These are phyloP conservation scores for Cytospora piceae DNA, from an alignment of 2,329 filamentous ascomycete genomes.

Conservation along the genomic window DNA sequence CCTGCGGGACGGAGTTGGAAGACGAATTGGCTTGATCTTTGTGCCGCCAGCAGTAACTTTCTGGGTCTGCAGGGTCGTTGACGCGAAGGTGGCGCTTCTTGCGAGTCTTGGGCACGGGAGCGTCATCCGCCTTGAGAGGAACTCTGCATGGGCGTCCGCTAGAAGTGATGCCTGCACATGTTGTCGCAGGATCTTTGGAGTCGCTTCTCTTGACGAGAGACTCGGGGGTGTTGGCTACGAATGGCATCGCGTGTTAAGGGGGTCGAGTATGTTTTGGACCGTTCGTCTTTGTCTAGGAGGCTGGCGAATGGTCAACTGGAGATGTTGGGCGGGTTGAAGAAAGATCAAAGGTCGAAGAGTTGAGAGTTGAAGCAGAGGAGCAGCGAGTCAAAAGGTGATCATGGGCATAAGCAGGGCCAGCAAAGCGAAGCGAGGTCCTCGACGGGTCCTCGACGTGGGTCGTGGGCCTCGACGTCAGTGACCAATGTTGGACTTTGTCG, in stretches of 20 bases:
- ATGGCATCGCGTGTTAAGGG: slow-evolving; percentile 56
- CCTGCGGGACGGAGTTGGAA: slow-evolving; percentile 46
- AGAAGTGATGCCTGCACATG: slow-evolving; percentile 85
- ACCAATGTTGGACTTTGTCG: slow-evolving; percentile 7
- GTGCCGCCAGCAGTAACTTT: slow-evolving; percentile 93
- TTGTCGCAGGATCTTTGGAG: slow-evolving; percentile 80
- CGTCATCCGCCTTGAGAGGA: slow-evolving; percentile 56
- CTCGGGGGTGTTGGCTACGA: slow-evolving; percentile 77
- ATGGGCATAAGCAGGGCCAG: slow-evolving; percentile 17
- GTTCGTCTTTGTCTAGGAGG: slow-evolving; percentile 20
- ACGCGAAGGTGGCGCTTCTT: slow-evolving; percentile 39
- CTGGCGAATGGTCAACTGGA: neutral
- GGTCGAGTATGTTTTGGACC: slow-evolving; percentile 27
- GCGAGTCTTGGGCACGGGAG: slow-evolving; percentile 39
- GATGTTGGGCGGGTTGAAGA: neutral
- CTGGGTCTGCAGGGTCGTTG: slow-evolving; percentile 58
- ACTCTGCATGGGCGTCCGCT: slow-evolving; percentile 84
- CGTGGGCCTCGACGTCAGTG: slow-evolving; percentile 29
- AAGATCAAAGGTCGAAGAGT: neutral
- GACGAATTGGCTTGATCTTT: slow-evolving; percentile 75
- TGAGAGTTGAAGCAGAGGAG: neutral
- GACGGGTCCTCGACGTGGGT: slow-evolving; percentile 21
- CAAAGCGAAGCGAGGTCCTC: slow-evolving; percentile 25
- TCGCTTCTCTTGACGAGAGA: slow-evolving; percentile 77
- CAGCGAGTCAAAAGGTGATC: slow-evolving; percentile 11